Conservation (phyloP, 1,284 basidiomycete species). For the Trichosporon ovoides region DNA sequence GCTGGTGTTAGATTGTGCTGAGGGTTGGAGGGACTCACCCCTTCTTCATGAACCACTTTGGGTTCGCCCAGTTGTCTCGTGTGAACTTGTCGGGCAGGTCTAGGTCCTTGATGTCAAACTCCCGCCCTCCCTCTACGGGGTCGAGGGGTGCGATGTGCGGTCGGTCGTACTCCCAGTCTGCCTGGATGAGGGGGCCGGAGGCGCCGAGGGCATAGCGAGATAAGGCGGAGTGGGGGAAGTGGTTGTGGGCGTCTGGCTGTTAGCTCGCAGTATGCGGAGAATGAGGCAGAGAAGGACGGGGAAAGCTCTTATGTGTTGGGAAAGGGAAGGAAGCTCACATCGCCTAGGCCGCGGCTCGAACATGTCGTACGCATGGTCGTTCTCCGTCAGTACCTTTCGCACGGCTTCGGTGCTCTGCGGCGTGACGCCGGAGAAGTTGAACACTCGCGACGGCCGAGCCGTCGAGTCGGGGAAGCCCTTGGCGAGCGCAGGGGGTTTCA, state of each 20-base stretch:
- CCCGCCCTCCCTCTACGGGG: conserved; percentile 42
- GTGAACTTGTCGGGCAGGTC: conserved; percentile 31
- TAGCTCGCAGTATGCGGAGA: background rate
- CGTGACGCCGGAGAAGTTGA: conserved; percentile 53
- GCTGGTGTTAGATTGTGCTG: background rate
- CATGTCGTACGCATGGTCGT: conserved; percentile 58
- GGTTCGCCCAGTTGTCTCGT: conserved; percentile 53
- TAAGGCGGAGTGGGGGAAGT: conserved; percentile 53
- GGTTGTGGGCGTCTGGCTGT: conserved; percentile 54
- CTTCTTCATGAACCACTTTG: conserved; percentile 55
- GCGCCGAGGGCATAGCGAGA: conserved; percentile 64
- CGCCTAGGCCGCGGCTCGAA: conserved; percentile 44
- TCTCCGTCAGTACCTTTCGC: conserved; percentile 56
- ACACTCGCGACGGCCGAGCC: conserved; percentile 26
- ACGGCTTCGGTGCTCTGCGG: conserved; percentile 52
- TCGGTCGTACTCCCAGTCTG: conserved; percentile 37
- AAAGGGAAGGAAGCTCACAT: conserved; percentile 35
- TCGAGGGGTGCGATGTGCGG: conserved; percentile 52
- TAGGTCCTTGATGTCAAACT: conserved; percentile 22
- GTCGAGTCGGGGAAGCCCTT: conserved; percentile 33
- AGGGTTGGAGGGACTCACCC: conserved; percentile 53
- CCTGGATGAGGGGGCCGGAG: conserved; percentile 53
- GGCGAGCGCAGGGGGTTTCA: conserved; percentile 8
- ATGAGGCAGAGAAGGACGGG: background rate
- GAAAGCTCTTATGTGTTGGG: too few species aligned